Percentiles rank a stretch among this genome's conserved stretches.
Evolutionary conservation across 1,139 yeast genomes (phyloP).

Genomic region (Scheffersomyces illinoinensis): DNA sequence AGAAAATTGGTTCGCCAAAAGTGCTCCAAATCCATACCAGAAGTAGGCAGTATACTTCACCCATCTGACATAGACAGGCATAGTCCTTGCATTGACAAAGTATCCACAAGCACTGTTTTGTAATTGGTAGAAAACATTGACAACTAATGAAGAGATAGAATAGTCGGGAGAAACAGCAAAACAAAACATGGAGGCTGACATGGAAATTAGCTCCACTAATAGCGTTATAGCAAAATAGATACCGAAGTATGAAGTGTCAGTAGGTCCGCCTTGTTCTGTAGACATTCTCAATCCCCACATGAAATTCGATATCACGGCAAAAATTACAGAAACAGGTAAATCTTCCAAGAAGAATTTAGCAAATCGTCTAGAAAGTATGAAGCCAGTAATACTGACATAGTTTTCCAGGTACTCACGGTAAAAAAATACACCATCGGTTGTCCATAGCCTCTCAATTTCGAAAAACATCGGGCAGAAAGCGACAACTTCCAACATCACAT

Average conservation of each 20-base stretch:
- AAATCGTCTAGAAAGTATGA: conserved; percentile 64
- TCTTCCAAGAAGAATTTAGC: conserved; percentile 73
- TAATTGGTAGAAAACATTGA: conserved; percentile 65
- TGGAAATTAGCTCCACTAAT: conserved; percentile 56
- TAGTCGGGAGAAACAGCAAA: conserved; percentile 67
- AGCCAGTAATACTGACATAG: conserved; percentile 67
- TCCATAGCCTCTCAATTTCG: conserved; percentile 74
- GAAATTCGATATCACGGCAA: conserved; percentile 64
- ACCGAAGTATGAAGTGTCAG: conserved; percentile 49
- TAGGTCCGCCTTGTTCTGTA: conserved; percentile 13
- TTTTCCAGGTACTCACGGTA: conserved; percentile 76
- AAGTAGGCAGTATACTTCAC: conserved; percentile 70
- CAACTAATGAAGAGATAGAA: conserved; percentile 61
- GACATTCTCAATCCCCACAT: conserved; percentile 68
- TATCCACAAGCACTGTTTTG: conserved; percentile 83
- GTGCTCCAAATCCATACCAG: conserved; percentile 78
- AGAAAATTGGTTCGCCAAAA: conserved; percentile 64
- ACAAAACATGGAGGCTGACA: conserved; percentile 55
- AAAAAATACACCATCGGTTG: conserved; percentile 64
- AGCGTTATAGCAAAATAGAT: conserved; percentile 60
- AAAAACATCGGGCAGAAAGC: conserved; percentile 69
- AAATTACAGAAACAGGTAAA: conserved; percentile 59
- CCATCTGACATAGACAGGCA: conserved; percentile 91
- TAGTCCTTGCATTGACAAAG: conserved; percentile 67
- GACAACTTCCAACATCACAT: conserved; percentile 64